These are phyloP conservation scores for Aulographum hederae DNA, from an alignment of 2,329 filamentous ascomycete species.

Conservation along the genomic window DNA sequence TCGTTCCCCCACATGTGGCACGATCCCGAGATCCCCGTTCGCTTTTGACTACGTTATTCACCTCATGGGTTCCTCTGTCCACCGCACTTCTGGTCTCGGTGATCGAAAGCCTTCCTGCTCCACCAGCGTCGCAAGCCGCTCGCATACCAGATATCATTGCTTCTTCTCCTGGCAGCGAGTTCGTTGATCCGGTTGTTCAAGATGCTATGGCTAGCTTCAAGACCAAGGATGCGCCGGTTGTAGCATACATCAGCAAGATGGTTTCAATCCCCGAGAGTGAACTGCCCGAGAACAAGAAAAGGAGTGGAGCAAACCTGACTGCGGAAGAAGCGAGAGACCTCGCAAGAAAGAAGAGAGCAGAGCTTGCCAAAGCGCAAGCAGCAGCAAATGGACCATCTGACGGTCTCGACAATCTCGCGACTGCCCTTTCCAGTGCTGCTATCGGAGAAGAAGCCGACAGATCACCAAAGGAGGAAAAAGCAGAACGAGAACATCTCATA, in stretches of 20 bases:
- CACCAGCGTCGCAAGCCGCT: slow-evolving; percentile 58
- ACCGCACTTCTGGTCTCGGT: slow-evolving; percentile 87
- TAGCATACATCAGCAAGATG: slow-evolving; percentile 98
- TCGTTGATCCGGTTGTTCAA: slow-evolving; percentile 50
- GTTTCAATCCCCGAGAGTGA: slow-evolving; percentile 88
- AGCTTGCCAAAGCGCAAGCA: slow-evolving; percentile 65
- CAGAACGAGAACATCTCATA: slow-evolving; percentile 73
- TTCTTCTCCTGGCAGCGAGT: slow-evolving; percentile 56
- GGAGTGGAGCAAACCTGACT: slow-evolving; percentile 48
- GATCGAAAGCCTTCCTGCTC: slow-evolving; percentile 79
- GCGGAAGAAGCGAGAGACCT: slow-evolving; percentile 82
- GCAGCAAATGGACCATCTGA: slow-evolving; percentile 18
- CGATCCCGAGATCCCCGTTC: slow-evolving; percentile 70
- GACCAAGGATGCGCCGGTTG: slow-evolving; percentile 54
- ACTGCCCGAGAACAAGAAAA: slow-evolving; percentile 67
- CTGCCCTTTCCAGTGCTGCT: slow-evolving; percentile 41
- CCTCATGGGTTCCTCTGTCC: slow-evolving; percentile 79
- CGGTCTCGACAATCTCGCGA: slow-evolving; percentile 23
- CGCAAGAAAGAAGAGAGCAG: slow-evolving; percentile 72
- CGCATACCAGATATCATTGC: slow-evolving; percentile 65
- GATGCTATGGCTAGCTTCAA: slow-evolving; percentile 75
- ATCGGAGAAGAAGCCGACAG: slow-evolving; percentile 18
- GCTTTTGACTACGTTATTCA: slow-evolving; percentile 71
- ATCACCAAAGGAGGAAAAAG: slow-evolving; percentile 26
- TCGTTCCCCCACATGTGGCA: slow-evolving; percentile 64